A percentile compares a stretch with the other conserved stretches of the same genome.
phyloP scores from a whole-genome alignment of 2,329 filamentous ascomycete genomes.

The Blastomyces percursus region DNA sequence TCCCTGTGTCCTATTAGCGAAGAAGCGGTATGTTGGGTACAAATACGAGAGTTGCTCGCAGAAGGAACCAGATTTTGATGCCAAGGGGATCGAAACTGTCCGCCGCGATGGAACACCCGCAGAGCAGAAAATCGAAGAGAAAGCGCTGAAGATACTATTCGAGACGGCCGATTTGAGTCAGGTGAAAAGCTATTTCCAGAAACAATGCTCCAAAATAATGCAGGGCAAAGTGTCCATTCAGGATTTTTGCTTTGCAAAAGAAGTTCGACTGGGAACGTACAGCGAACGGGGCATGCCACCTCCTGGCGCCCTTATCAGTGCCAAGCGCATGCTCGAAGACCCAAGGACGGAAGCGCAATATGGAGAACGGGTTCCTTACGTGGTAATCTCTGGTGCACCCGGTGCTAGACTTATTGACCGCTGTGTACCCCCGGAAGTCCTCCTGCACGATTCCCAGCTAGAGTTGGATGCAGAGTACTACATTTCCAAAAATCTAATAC shows the following conservation, averaged over 20 bases:
- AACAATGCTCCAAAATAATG: conserved; percentile 88
- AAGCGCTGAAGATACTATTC: conserved; percentile 77
- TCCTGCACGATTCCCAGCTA: conserved; percentile 64
- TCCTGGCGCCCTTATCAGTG: conserved; percentile 78
- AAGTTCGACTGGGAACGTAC: conserved; percentile 85
- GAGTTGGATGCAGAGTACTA: conserved; percentile 93
- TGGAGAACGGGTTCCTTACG: conserved; percentile 88
- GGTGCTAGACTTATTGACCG: conserved; percentile 78
- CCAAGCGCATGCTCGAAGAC: conserved; percentile 75
- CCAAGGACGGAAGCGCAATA: conserved; percentile 83
- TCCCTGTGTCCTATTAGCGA: conserved; percentile 84
- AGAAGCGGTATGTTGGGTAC: conserved; percentile 97
- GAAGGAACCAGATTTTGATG: conserved; percentile 76
- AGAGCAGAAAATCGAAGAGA: conserved; percentile 94
- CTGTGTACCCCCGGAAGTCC: conserved; percentile 74
- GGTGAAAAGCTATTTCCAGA: conserved; percentile 82
- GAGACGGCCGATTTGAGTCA: conserved; percentile 78
- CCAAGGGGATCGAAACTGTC: conserved; percentile 97
- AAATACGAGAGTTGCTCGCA: conserved; percentile 80
- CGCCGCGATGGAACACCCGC: conserved; percentile 88
- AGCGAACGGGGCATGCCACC: conserved; percentile 68
- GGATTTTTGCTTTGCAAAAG: conserved; percentile 90
- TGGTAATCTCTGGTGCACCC: conserved; percentile 79
- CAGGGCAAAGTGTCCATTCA: conserved; percentile 75
- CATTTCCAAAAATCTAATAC: conserved; percentile 89